Conservation (phyloP, 306 rosid species). For the Pyrus communis region DNA sequence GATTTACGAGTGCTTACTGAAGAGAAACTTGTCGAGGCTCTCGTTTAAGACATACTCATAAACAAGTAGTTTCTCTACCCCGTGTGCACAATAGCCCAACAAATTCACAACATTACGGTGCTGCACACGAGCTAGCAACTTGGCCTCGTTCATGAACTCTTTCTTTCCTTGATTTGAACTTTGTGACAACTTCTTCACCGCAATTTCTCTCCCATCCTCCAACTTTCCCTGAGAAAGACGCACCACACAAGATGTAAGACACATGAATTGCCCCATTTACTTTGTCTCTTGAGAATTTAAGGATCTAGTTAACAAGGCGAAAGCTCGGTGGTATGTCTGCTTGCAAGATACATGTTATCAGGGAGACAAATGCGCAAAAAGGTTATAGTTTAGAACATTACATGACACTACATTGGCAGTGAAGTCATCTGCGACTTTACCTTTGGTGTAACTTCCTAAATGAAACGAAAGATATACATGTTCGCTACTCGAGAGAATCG, state of each 20-base stretch:
- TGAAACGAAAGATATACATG: not conserved
- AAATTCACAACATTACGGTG: constrained; percentile 87
- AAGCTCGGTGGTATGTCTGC: not conserved
- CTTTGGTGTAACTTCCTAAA: not conserved
- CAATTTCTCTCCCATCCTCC: constrained; percentile 81
- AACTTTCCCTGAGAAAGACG: constrained; percentile 53
- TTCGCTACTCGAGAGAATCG: not conserved
- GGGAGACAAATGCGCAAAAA: not conserved
- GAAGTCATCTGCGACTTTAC: not conserved
- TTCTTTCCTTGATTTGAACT: constrained; percentile 78
- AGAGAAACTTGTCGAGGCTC: constrained; percentile 89
- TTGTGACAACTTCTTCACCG: constrained; percentile 77
- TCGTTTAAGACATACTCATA: constrained; percentile 78
- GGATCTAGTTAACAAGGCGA: not conserved
- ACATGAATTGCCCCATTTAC: not conserved
- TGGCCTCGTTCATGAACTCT: constrained; percentile 86
- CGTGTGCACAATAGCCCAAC: constrained; percentile 79
- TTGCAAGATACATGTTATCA: not conserved
- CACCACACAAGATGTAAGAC: constrained; percentile 5
- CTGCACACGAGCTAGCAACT: constrained; percentile 85
- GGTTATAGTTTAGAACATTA: not conserved
- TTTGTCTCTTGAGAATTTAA: not conserved
- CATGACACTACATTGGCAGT: not conserved
- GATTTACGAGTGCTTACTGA: constrained; percentile 52
- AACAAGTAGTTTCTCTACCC: constrained; percentile 73